Base-by-base conservation (phyloP, 1,284 basidiomycete genomes). In the Trichosporon ovoides region DNA sequence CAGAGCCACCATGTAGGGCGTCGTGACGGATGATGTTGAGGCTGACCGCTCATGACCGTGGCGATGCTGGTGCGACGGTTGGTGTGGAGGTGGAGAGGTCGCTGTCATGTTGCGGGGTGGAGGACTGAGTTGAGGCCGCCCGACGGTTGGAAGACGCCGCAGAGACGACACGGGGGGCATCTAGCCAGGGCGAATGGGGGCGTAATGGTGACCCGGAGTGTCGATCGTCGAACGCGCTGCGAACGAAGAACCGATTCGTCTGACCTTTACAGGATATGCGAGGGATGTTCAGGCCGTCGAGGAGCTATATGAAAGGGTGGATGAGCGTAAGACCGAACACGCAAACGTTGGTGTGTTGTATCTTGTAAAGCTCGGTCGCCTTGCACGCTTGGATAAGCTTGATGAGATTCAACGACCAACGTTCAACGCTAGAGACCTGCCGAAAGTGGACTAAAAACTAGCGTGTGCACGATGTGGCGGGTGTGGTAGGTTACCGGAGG, bases 1-100 rank as follows among this genome's bases (percentile, higher is more conserved):
- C 9, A 72, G 61, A 5, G 70, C 70, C 22, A 72, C 67, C 70
- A 72, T 72, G 61, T 68, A 68, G 19, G 69, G 66, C 14, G 66
- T 18, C 12, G 38, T 12, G 38, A 56, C n/a, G 24, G 33, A 28
- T 22, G 43, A 48, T 4, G 22, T 48, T 22, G 43, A 48, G 7
- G 43, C 43, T 3, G 43, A 48, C 16, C 43, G 43, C 43, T 48
- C 43, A 16, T 48, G 43, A 16, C 52, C 28, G 19, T 38, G 46
- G 35, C 43, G 34, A 20, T 37, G 48, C 18, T 20, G 43, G 19
- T 20, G 37, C 33, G 37, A 53, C 11, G 37, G 35, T 22, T 31
- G 54, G 43, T 18, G 28, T 28, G 52, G 36, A 20, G 52, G 52
- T 16, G n/a, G 52, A n/a, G 18, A 37, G 16, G 43, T 48, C 43